These are phyloP conservation scores for Gypsophila paniculata DNA, from an alignment of 179 eudicot genomes.

Conservation along the genomic window DNA sequence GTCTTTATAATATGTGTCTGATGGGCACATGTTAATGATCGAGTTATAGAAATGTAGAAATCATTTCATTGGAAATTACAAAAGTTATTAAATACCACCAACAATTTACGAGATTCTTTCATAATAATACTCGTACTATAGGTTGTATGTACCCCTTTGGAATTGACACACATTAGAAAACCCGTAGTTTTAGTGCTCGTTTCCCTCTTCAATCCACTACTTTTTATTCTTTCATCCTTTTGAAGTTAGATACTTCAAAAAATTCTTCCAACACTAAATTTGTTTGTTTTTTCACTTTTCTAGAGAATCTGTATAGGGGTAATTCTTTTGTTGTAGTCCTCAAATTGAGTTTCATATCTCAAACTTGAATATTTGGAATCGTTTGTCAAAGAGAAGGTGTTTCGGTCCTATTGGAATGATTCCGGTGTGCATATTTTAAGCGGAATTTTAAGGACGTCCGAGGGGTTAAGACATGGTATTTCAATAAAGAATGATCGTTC, in stretches of 20 bases:
- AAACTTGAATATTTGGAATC: conserved; percentile 8
- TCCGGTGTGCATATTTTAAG: not conserved
- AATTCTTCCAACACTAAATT: conserved; percentile 18
- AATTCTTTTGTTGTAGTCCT: conserved; percentile 2
- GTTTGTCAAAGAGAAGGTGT: not conserved
- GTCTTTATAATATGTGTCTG: no score
- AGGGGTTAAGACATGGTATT: not conserved
- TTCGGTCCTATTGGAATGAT: no score
- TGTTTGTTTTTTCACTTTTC: not conserved
- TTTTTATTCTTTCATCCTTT: conserved; percentile 28
- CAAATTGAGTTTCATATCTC: conserved; percentile 6
- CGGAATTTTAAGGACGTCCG: not conserved
- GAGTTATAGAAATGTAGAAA: no score
- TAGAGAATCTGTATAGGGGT: not conserved
- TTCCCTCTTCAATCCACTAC: conserved; percentile 16
- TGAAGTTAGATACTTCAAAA: conserved; percentile 18
- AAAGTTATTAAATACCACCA: no score
- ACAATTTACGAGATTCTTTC: no score
- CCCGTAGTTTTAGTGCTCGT: no score
- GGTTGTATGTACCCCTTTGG: no score
- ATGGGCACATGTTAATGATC: no score
- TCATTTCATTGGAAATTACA: no score
- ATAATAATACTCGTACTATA: no score
- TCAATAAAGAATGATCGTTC: not conserved
- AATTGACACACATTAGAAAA: no score